Percentiles rank a stretch among this genome's conserved stretches.
phyloP scores from a whole-genome alignment of 371 early-diverging fungal genomes.

The Pancytospora philotis region DNA sequence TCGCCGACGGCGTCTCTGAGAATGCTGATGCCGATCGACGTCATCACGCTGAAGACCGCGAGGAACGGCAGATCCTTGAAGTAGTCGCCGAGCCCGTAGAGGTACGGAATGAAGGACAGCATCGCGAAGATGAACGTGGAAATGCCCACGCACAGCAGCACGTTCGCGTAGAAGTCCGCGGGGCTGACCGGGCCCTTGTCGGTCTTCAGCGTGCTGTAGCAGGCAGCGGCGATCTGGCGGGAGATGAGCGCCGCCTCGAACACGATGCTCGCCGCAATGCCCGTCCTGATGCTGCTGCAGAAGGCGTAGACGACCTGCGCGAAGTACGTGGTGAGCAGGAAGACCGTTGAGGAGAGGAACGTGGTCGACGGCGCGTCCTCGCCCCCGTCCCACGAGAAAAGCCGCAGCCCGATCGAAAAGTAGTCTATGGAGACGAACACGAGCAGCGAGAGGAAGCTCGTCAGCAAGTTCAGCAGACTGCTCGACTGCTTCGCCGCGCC shows the following conservation, averaged over 20 bases:
- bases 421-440: slow-evolving; percentile 3
- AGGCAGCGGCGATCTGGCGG: slow-evolving; percentile 12
- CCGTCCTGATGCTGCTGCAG: slow-evolving; percentile 1
- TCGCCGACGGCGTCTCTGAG: slow-evolving; percentile 1
- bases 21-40: slow-evolving; percentile 21
- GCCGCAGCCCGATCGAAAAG: not conserved
- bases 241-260: slow-evolving; percentile 23
- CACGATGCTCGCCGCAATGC: slow-evolving; percentile 16
- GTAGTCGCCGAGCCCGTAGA: slow-evolving; percentile 10
- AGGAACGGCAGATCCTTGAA: slow-evolving; percentile 23
- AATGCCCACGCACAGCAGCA: slow-evolving; percentile 10
- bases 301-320: not conserved
- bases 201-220: not conserved
- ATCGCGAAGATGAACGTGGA: slow-evolving; percentile 28
- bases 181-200: not conserved
- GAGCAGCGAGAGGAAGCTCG: slow-evolving; percentile 3
- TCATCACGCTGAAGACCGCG: slow-evolving; percentile 38
- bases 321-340: not conserved
- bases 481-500: not conserved
- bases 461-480: not conserved
- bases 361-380: not conserved
- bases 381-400: not conserved
- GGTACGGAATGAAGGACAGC: slow-evolving; percentile 15
- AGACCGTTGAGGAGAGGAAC: not conserved
- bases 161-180: slow-evolving; percentile 6